Base-by-base conservation (phyloP, 2,329 filamentous ascomycete genomes). In the Aspergillus felis region DNA sequence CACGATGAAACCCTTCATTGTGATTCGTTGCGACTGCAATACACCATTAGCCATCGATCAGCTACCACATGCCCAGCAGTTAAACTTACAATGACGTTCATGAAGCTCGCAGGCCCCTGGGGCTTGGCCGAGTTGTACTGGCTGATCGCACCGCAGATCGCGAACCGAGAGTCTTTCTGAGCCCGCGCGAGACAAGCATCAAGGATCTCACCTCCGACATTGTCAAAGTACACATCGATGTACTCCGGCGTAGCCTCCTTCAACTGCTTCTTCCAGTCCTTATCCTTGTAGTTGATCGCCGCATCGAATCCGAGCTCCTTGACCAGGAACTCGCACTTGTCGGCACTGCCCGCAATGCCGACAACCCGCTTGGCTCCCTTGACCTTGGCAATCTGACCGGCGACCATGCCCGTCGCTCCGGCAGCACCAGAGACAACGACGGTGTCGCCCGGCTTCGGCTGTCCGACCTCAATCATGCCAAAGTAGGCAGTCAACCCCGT, bases 351-450 rank as follows among this genome's bases (percentile, higher is more conserved):
- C 0, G 86, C 86, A 60, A 90, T 79, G 6, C 87, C 88, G 24
- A 88, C 72, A 12, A 90, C 84, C 2, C 79, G 68, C 63, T 77
- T 83, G 74, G 64, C 82, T 12, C 87, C 89, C 72, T 86, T 85
- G 54, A 91, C 75, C 78, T 90, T 91, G 20, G 88, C 88, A 63
- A 92, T 90, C 75, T 93, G 90, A 0, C 88, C 89, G 0, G 85
- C 89, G 1, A 92, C 84, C 67, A 83, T 88, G 1, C 90, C 90
- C 0, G 90, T 92, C 0, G 89, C 90, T 2, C 90, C 90, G 0
- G 90, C 90, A 1, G 90, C 90, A 6, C 88, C 89, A 8, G 85
- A 89, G 0, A 93, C 87, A 7, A 92, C 88, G 1, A 93, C 89
- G 3, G 88, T 86, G 62, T 92, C 88, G 4, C 88, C 88, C 0